Conservation (phyloP, 75 land plant species). For the Sequoiadendron giganteum region DNA sequence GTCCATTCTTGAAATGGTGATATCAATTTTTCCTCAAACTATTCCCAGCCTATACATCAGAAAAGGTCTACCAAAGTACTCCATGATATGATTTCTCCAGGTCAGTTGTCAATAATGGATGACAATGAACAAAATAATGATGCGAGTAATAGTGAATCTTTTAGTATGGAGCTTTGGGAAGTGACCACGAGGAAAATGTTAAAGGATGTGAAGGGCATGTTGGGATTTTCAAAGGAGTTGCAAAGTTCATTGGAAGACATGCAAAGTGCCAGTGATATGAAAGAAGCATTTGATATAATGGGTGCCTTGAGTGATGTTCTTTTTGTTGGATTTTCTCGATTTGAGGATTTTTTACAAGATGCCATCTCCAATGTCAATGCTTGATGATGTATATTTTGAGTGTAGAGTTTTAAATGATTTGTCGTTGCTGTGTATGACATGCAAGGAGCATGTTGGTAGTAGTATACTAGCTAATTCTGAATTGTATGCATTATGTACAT, state of each 20-base stretch:
- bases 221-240: slow-evolving; percentile 84
- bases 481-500: neutral
- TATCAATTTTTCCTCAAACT: too few relatives aligned
- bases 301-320: slow-evolving; percentile 77
- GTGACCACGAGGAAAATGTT: slow-evolving; percentile 79
- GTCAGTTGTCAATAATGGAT: too few relatives aligned
- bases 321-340: slow-evolving; percentile 48
- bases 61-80: too few relatives aligned
- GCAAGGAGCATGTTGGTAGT: neutral
- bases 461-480: neutral
- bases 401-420: neutral
- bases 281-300: slow-evolving; percentile 92
- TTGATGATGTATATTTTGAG: slow-evolving; percentile 13
- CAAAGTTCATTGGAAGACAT: slow-evolving; percentile 96
- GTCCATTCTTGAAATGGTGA: too few relatives aligned
- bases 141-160: slow-evolving; percentile 26
- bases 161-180: slow-evolving; percentile 81
- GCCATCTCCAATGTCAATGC: slow-evolving; percentile 50
- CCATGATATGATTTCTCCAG: too few relatives aligned
- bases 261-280: slow-evolving; percentile 71
- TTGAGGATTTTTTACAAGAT: slow-evolving; percentile 84
- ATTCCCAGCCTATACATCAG: too few relatives aligned
- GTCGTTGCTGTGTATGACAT: neutral
- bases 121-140: slow-evolving; percentile 9
- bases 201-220: slow-evolving; percentile 76